A percentile compares a stretch with the other conserved stretches of the same genome.
phyloP scores from a whole-genome alignment of 1,284 basidiomycete genomes.

The Cerioporus squamosus region DNA sequence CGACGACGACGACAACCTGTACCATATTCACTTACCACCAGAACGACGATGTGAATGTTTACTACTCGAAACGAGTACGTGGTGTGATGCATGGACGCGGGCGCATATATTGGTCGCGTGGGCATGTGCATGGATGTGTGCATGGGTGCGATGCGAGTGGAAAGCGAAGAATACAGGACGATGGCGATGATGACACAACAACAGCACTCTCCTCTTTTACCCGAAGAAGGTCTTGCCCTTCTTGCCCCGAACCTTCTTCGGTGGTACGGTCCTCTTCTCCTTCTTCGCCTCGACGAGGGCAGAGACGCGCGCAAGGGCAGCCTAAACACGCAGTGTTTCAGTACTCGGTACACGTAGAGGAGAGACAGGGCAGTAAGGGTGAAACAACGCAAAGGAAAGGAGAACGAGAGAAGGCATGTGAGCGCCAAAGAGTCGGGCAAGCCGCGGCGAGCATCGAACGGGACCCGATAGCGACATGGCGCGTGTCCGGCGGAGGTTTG shows the following conservation, averaged over 20 bases:
- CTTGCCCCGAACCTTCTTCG: slow-evolving; percentile 79
- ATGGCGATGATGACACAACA: slow-evolving; percentile 15
- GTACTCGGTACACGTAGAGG: slow-evolving; percentile 23
- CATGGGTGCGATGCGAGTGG: slow-evolving; percentile 23
- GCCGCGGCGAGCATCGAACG: slow-evolving; percentile 64
- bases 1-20: not conserved
- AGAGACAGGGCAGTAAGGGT: not conserved
- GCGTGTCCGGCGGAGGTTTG: slow-evolving; percentile 61
- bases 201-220: slow-evolving; percentile 5
- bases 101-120: slow-evolving; percentile 24
- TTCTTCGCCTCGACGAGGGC: slow-evolving; percentile 74
- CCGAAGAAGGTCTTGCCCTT: slow-evolving; percentile 38
- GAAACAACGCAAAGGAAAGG: not conserved
- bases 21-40: not conserved
- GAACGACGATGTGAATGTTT: not conserved
- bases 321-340: slow-evolving; percentile 48
- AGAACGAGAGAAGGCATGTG: slow-evolving; percentile 44
- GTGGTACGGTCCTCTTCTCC: slow-evolving; percentile 72
- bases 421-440: slow-evolving; percentile 73
- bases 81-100: slow-evolving; percentile 19
- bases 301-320: slow-evolving; percentile 81
- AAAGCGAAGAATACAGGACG: slow-evolving; percentile 27
- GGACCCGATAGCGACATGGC: slow-evolving; percentile 76
- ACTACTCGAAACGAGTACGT: too few species aligned
- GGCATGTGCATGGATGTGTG: slow-evolving; percentile 22